phyloP scores from a whole-genome alignment of 2,329 filamentous ascomycete species.

The Penicillium sumatraense region DNA sequence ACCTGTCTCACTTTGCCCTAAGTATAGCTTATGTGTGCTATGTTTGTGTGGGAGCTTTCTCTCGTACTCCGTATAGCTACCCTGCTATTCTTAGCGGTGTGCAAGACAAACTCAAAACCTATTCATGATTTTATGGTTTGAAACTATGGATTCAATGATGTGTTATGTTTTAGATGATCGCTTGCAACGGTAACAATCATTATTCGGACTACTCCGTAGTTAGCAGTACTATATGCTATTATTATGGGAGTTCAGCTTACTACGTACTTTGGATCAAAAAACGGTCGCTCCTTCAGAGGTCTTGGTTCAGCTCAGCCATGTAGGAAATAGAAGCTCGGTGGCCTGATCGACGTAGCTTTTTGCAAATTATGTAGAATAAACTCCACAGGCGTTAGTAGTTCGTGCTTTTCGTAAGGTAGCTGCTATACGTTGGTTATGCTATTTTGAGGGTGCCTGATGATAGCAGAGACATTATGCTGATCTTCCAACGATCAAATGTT shows the following conservation, averaged over 20 bases:
- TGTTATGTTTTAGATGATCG: slow-evolving; percentile 3
- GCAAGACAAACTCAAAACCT: neutral
- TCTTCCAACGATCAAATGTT: neutral
- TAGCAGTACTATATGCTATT: neutral
- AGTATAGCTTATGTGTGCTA: slow-evolving; percentile 1
- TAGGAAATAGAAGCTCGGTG: neutral
- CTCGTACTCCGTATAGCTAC: neutral
- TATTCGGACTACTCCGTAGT: neutral
- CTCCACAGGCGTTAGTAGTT: neutral
- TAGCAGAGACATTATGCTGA: neutral
- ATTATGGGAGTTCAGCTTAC: neutral
- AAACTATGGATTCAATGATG: neutral
- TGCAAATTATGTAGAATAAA: neutral
- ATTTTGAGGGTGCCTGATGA: slow-evolving; percentile 2
- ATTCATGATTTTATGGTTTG: neutral
- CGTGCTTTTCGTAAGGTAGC: no score
- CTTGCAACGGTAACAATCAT: slow-evolving; percentile 16
- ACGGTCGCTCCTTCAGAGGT: neutral
- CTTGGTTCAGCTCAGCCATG: slow-evolving; percentile 8
- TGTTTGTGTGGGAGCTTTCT: neutral
- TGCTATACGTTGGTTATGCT: neutral
- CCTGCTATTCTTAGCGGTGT: slow-evolving; percentile 14
- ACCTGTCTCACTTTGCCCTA: slow-evolving; percentile 4
- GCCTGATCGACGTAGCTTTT: slow-evolving; percentile 9
- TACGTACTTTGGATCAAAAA: neutral